These are phyloP conservation scores for Fusarium annulatum DNA, from an alignment of 2,329 filamentous ascomycete genomes.

Conservation along the genomic window DNA sequence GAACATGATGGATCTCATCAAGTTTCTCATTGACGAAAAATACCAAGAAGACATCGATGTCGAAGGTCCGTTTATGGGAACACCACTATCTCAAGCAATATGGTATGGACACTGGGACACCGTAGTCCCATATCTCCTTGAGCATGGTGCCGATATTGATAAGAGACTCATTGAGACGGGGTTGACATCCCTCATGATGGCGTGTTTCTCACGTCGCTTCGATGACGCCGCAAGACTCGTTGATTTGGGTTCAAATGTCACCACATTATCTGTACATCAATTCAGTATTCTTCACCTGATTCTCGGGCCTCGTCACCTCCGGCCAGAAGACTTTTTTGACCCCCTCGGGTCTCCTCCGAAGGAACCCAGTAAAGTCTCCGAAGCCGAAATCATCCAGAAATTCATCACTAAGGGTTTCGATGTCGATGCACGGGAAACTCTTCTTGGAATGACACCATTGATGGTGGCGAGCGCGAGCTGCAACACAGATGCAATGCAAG, in stretches of 20 bases:
- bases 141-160: conserved; percentile 43
- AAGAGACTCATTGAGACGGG: conserved; percentile 42
- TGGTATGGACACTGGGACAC: conserved; percentile 45
- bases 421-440: conserved; percentile 40
- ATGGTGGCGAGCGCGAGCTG: conserved; percentile 46
- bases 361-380: conserved; percentile 24
- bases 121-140: conserved; percentile 41
- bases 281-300: conserved; percentile 46
- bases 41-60: conserved; percentile 36
- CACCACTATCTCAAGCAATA: conserved; percentile 43
- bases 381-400: conserved; percentile 43
- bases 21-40: conserved; percentile 33
- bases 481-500: conserved; percentile 42
- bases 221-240: conserved; percentile 43
- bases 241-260: conserved; percentile 42
- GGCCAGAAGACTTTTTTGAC: conserved; percentile 38
- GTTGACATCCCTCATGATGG: conserved; percentile 44
- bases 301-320: conserved; percentile 38
- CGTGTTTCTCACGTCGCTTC: conserved; percentile 43
- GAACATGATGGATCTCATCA: conserved; percentile 34
- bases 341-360: conserved; percentile 8
- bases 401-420: conserved; percentile 43
- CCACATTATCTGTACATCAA: conserved; percentile 37
- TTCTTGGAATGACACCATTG: conserved; percentile 45
- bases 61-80: conserved; percentile 44